phyloP scores from a whole-genome alignment of 306 rosid genomes.

The Vigna hirtella region DNA sequence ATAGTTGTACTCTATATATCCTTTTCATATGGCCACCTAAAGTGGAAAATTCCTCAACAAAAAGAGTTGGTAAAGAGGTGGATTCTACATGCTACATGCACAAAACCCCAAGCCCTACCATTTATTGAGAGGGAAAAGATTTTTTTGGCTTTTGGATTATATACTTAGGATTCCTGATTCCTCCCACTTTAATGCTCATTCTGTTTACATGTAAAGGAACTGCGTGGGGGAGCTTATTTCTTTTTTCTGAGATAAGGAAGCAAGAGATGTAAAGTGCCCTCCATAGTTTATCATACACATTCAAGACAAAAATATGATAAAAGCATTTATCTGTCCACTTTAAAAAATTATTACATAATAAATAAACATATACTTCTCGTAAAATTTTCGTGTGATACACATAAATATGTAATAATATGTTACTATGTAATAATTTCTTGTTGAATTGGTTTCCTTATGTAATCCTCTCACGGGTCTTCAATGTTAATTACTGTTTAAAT shows the following conservation, averaged over 20 bases:
- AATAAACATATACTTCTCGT: background rate
- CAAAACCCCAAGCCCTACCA: conserved; percentile 44
- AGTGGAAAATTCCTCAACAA: conserved; percentile 57
- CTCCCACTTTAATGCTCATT: conserved; percentile 57
- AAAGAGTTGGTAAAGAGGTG: conserved; percentile 51
- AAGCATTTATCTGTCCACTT: conserved; percentile 24
- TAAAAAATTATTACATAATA: background rate
- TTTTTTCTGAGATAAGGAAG: conserved; percentile 42
- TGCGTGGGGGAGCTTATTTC: conserved; percentile 41
- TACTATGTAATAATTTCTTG: background rate
- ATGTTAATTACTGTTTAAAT: conserved; percentile 42
- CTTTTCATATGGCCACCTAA: conserved; percentile 59
- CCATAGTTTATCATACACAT: conserved; percentile 19
- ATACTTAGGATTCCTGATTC: conserved; percentile 77
- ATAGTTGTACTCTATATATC: conserved; percentile 42
- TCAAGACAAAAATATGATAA: conserved; percentile 47
- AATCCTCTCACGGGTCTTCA: conserved; percentile 26
- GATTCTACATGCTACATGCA: conserved; percentile 50
- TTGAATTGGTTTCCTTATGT: background rate
- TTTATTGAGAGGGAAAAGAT: conserved; percentile 53
- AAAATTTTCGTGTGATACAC: background rate
- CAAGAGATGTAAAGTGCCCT: conserved; percentile 31
- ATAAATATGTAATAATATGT: too few relatives aligned
- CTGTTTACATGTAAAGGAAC: conserved; percentile 49
- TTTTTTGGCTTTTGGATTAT: conserved; percentile 71